A percentile compares a stretch with the other conserved stretches of the same genome.
Evolutionary conservation across 805 yeast species (phyloP).

Genomic region (Saccharomycopsis schoenii): DNA sequence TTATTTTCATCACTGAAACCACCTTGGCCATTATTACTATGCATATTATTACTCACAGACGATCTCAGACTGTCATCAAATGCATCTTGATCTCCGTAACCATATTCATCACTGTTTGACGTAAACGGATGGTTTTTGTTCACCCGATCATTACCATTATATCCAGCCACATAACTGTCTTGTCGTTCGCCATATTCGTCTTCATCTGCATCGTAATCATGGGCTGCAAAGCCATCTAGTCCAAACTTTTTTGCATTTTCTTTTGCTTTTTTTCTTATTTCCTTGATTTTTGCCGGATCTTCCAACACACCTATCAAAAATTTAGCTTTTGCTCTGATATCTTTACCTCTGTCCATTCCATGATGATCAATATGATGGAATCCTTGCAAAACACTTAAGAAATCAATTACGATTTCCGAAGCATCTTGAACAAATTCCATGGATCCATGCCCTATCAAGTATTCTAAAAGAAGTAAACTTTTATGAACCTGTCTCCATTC

Average conservation of each 20-base stretch:
- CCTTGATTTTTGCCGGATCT: conserved; percentile 8
- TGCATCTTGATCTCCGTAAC: conserved; percentile 63
- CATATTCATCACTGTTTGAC: conserved; percentile 20
- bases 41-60: not conserved
- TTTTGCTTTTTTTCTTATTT: conserved; percentile 3
- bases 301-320: conserved; percentile 58
- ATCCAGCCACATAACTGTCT: not conserved
- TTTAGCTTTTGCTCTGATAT: conserved; percentile 84
- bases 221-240: not conserved
- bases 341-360: conserved; percentile 92
- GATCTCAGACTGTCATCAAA: conserved; percentile 40
- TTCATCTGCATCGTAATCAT: not conserved
- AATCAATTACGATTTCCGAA: conserved; percentile 57
- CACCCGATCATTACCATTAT: not conserved
- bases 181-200: not conserved
- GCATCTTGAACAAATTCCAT: conserved; percentile 94
- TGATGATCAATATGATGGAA: conserved; percentile 90
- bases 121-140: not conserved
- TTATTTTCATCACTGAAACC: not conserved
- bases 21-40: not conserved
- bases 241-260: conserved; percentile 4
- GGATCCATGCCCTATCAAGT: conserved; percentile 80
- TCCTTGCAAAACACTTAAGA: conserved; percentile 77
- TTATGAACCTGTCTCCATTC: conserved; percentile 98
- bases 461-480: conserved; percentile 83